Conservation (phyloP, 208 protist genomes). For the Trypanosoma theileri region DNA sequence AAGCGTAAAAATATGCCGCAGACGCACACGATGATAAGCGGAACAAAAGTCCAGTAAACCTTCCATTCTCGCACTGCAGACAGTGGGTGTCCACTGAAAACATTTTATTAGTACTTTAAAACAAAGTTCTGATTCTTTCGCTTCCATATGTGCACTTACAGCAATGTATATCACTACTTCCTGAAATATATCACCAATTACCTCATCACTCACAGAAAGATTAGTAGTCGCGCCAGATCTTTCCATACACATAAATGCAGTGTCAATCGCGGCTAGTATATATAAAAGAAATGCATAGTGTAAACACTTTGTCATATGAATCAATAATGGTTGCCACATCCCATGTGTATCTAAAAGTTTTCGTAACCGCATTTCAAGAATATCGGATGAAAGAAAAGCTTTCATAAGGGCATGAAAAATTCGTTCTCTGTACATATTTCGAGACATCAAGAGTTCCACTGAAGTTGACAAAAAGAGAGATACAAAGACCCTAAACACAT, state of each 20-base stretch:
- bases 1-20: conserved; percentile 64
- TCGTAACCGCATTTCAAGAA: conserved; percentile 44
- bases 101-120: conserved; percentile 56
- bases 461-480: conserved; percentile 62
- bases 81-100: conserved; percentile 37
- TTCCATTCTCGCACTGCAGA: conserved; percentile 49
- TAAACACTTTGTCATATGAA: conserved; percentile 55
- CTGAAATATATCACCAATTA: conserved; percentile 48
- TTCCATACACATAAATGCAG: conserved; percentile 42
- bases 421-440: conserved; percentile 28
- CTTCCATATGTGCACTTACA: conserved; percentile 45
- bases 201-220: conserved; percentile 36
- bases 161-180: conserved; percentile 63
- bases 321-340: conserved; percentile 62
- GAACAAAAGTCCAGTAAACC: conserved; percentile 71
- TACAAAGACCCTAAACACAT: conserved; percentile 59
- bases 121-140: conserved; percentile 45
- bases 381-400: conserved; percentile 33
- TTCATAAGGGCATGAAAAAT: conserved; percentile 66
- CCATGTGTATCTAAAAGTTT: conserved; percentile 43
- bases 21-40: conserved; percentile 87
- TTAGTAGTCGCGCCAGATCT: conserved; percentile 18
- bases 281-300: conserved; percentile 50
- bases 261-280: conserved; percentile 58
- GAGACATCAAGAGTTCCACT: conserved; percentile 65